Conservation (phyloP, 306 rosid species). For the Prinsepia uniflora region DNA sequence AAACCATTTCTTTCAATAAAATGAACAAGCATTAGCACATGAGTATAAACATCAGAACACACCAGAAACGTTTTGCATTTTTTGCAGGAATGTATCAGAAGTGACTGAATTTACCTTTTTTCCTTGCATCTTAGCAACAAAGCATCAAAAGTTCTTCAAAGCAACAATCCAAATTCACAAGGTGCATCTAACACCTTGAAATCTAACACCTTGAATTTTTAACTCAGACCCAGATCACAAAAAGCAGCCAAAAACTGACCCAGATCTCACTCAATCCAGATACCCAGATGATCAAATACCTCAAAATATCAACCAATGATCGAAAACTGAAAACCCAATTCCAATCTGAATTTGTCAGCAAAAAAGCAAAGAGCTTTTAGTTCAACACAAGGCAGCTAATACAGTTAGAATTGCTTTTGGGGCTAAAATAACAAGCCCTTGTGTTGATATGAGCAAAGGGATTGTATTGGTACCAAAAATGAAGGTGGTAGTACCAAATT, state of each 20-base stretch:
- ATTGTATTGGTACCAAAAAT: slow-evolving; percentile 10
- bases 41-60: neutral
- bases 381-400: slow-evolving; percentile 20
- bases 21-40: neutral
- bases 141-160: slow-evolving; percentile 42
- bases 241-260: slow-evolving; percentile 1
- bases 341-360: slow-evolving; percentile 3
- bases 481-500: slow-evolving; percentile 43
- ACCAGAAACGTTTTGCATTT: slow-evolving; percentile 4
- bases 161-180: slow-evolving; percentile 31
- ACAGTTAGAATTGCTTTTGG: slow-evolving; percentile 9
- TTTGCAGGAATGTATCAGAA: slow-evolving; percentile 2
- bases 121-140: slow-evolving; percentile 58
- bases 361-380: slow-evolving; percentile 19
- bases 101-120: slow-evolving; percentile 65
- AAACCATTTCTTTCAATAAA: slow-evolving; percentile 3
- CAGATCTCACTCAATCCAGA: slow-evolving; percentile 25
- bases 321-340: slow-evolving; percentile 31
- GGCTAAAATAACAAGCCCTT: slow-evolving; percentile 21
- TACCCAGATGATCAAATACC: slow-evolving; percentile 31
- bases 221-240: slow-evolving; percentile 42
- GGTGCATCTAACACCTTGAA: slow-evolving; percentile 42
- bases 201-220: slow-evolving; percentile 36
- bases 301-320: slow-evolving; percentile 31
- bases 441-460: slow-evolving; percentile 11